These are phyloP conservation scores for Suillus fuscotomentosus DNA, from an alignment of 768 basidiomycete species.

Conservation along the genomic window DNA sequence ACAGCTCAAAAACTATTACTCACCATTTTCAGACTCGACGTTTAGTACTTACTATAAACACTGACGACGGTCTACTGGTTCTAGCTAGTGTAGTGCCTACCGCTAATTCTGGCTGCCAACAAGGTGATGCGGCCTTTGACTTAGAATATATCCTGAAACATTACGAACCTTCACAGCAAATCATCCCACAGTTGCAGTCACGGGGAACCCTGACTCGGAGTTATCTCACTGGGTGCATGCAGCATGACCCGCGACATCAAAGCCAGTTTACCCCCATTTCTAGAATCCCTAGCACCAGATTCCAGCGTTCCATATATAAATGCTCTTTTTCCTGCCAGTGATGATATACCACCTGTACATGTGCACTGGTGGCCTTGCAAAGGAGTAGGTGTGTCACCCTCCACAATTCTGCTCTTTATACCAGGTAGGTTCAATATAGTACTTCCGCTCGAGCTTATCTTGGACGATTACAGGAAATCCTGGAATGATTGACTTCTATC, in stretches of 20 bases:
- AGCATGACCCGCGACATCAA: background rate
- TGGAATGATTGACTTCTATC: constrained; percentile 68
- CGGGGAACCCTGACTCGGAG: too few species aligned
- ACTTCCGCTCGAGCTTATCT: background rate
- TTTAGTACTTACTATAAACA: too few species aligned
- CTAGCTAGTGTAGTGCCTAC: background rate
- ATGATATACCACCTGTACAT: constrained; percentile 39
- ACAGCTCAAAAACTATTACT: background rate
- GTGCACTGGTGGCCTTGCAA: constrained; percentile 52
- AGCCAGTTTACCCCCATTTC: constrained; percentile 1
- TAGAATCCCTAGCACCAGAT: background rate
- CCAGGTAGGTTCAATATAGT: constrained; percentile 35
- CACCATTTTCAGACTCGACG: background rate
- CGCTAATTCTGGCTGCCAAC: background rate
- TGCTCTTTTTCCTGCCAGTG: constrained; percentile 9
- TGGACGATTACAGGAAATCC: constrained; percentile 40
- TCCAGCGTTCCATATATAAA: constrained; percentile 1
- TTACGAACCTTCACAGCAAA: background rate
- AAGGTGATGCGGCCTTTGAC: background rate
- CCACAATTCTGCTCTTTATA: constrained; percentile 46
- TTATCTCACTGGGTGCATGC: too few species aligned
- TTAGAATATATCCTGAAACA: background rate
- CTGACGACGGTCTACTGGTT: background rate
- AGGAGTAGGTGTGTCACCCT: constrained; percentile 8
- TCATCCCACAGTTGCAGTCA: background rate